phyloP scores from a whole-genome alignment of 441 rosid genomes.

The Melastoma candidum region DNA sequence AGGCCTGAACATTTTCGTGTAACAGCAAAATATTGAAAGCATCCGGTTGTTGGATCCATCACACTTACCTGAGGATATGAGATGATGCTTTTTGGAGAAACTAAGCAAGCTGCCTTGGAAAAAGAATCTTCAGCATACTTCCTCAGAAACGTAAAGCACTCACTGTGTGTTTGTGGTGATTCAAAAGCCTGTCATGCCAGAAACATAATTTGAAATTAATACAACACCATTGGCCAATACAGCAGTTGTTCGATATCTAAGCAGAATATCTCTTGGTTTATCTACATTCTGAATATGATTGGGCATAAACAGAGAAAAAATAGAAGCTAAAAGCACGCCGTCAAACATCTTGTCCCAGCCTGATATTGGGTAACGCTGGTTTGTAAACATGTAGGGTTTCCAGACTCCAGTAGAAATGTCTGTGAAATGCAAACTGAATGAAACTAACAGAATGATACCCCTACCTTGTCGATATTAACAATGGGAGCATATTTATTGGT shows the following conservation, averaged over 20 bases:
- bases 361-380: no score
- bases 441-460: background rate
- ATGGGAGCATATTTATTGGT: constrained; percentile 72
- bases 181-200: constrained; percentile 69
- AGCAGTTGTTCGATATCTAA: no score
- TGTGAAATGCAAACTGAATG: background rate
- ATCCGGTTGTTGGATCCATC: background rate
- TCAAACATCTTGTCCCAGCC: no score
- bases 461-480: constrained; percentile 87
- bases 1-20: no score
- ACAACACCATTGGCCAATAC: background rate
- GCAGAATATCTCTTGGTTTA: no score
- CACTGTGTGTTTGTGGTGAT: constrained; percentile 84
- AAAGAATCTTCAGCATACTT: constrained; percentile 80
- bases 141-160: constrained; percentile 78
- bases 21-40: background rate
- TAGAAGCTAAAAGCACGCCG: no score
- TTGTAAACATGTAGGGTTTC: no score
- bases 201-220: constrained; percentile 7
- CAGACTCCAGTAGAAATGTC: no score
- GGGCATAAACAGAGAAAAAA: no score
- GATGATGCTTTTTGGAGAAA: constrained; percentile 67
- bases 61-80: constrained; percentile 82
- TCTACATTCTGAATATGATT: no score
- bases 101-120: constrained; percentile 82